Evolutionary conservation across 768 basidiomycete genomes (phyloP).

Genomic region (Serpula lacrymans): DNA sequence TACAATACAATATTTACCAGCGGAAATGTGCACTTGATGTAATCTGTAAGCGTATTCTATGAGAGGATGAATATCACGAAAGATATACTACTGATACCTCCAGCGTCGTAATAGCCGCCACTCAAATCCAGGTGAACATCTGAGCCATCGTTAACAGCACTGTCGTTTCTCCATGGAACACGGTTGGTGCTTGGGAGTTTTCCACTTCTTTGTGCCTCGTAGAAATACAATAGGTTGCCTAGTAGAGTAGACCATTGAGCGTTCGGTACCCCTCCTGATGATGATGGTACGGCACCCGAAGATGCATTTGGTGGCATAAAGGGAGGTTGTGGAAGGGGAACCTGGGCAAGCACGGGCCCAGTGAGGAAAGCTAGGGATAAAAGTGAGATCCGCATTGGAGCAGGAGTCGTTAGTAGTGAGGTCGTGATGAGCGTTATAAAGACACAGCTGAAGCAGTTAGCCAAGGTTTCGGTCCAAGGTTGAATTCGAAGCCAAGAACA

Average conservation of each 20-base stretch:
- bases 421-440: too few relatives aligned
- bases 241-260: conserved; percentile 79
- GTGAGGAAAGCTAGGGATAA: conserved; percentile 14
- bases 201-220: conserved; percentile 88
- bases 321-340: conserved; percentile 61
- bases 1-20: conserved; percentile 42
- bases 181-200: conserved; percentile 63
- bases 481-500: neutral
- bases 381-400: conserved; percentile 17
- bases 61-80: conserved; percentile 3
- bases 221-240: conserved; percentile 82
- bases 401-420: conserved; percentile 3
- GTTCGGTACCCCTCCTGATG: conserved; percentile 48
- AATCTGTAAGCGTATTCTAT: conserved; percentile 47
- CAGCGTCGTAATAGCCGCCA: conserved; percentile 93
- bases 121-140: conserved; percentile 72
- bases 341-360: conserved; percentile 44
- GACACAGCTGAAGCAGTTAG: too few relatives aligned
- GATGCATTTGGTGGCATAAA: conserved; percentile 61
- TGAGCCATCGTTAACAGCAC: conserved; percentile 70
- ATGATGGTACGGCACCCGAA: conserved; percentile 49
- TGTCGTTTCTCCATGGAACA: conserved; percentile 86
- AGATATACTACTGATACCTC: conserved; percentile 45
- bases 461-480: neutral
- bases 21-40: conserved; percentile 85